Evolutionary conservation across 2,329 filamentous ascomycete genomes (phyloP).

Genomic region (Curvularia verruculosa): DNA sequence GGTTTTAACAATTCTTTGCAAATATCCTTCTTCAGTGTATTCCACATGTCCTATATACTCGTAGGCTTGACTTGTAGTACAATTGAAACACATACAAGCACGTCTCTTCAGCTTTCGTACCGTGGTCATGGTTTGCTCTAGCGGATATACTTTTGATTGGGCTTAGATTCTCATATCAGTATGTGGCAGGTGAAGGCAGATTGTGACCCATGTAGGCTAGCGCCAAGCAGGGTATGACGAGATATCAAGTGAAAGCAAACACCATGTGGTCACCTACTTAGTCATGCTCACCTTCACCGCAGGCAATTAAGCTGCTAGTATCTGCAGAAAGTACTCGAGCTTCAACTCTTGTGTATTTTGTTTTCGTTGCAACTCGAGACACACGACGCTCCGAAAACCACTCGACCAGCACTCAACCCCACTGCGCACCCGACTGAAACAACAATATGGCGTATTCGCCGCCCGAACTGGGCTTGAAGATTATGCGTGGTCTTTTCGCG

Average conservation of each 20-base stretch:
- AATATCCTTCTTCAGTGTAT: not conserved
- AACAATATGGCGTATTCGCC: conserved; percentile 13
- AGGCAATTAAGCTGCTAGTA: not conserved
- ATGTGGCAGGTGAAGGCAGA: not conserved
- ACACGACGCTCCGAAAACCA: not conserved
- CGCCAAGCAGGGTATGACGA: not conserved
- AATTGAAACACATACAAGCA: not conserved
- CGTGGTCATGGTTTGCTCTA: not conserved
- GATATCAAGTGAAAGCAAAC: not conserved
- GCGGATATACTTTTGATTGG: not conserved
- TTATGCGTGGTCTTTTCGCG: conserved; percentile 24
- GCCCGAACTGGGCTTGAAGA: conserved; percentile 11
- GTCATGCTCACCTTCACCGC: not conserved
- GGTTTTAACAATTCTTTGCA: not conserved
- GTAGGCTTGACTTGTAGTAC: not conserved
- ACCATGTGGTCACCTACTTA: not conserved
- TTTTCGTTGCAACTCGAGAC: not conserved
- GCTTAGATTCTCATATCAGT: not conserved
- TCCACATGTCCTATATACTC: not conserved
- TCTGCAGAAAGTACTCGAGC: not conserved
- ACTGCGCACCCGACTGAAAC: not conserved
- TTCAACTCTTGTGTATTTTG: not conserved
- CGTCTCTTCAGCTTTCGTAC: not conserved
- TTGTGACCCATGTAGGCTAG: not conserved
- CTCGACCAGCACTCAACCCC: not conserved